Evolutionary conservation across 2,329 filamentous ascomycete species (phyloP), one percentile per base, ranked within the genome.

Genomic region (Cytospora leucostoma): DNA sequence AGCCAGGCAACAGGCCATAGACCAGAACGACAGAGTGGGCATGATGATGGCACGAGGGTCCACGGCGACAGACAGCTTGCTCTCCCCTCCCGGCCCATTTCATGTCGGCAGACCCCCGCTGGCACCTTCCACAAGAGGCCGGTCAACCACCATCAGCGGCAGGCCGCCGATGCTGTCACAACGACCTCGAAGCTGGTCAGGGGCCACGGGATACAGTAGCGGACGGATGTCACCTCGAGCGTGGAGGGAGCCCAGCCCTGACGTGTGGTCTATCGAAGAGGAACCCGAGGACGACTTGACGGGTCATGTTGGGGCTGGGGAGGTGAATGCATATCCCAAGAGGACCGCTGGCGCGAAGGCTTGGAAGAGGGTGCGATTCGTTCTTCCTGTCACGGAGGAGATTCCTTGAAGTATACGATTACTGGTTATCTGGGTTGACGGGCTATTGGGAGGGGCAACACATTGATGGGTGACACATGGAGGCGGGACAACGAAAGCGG

Each of bases 251-350:
- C 84, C 84, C 7, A 86, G 83, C 69, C 83, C 83, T 0, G 83
- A 85, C 59, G 84, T 86, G 4, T 86, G 83, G 80, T 81, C 81
- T 35, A 86, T 86, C 62, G 80, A 84, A 72, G 84, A 86, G 71
- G 83, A 86, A 74, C 80, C 80, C 1, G 83, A 84, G 73, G 81
- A 82, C 69, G 81, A 84, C 68, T 71, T 80, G 32, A 72, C 77
- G 73, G 79, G 78, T 66, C 78, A 81, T 70, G 72, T 61, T 32
- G 59, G 59, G 19, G 59, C 49, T 19, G 59, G 12, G 15, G 54
- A 53, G 34, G 19, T 75, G 10, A 68, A 66, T 38, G 63, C 66
- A 32, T 66, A 70, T 56, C 64, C 63, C 54, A 72, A 71, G 54
- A 62, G 59, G 44, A 67, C 68, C 73, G 74, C 78, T 34, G 71